Evolutionary conservation across 1,284 basidiomycete species (phyloP).

Genomic region (Malassezia nana): DNA sequence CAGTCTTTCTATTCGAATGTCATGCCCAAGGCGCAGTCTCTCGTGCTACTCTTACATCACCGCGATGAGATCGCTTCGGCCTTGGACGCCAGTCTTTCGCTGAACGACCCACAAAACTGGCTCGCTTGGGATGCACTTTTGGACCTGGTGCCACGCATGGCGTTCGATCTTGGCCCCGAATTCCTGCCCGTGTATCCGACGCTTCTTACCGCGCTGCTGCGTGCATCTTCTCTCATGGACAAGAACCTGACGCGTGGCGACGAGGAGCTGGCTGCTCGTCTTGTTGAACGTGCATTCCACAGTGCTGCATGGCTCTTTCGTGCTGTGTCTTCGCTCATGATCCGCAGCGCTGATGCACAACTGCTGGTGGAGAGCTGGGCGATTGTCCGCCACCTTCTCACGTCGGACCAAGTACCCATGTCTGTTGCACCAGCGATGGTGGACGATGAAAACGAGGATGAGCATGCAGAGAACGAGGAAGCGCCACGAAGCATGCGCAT

Average conservation of each 20-base stretch:
- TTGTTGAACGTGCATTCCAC: conserved; percentile 44
- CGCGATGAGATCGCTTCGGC: conserved; percentile 22
- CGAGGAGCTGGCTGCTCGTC: conserved; percentile 35
- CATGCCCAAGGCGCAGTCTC: conserved; percentile 26
- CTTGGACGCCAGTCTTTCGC: conserved; percentile 20
- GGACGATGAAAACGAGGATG: conserved; percentile 22
- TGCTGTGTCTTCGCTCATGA: conserved; percentile 31
- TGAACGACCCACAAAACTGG: conserved; percentile 19
- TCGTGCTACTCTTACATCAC: conserved; percentile 43
- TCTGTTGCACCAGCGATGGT: background rate
- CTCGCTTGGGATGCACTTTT: conserved; percentile 42
- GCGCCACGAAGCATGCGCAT: background rate
- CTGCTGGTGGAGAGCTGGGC: conserved; percentile 12
- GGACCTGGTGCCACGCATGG: conserved; percentile 45
- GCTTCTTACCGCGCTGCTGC: conserved; percentile 30
- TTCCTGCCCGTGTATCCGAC: conserved; percentile 41
- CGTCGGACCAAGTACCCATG: background rate
- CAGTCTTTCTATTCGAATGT: conserved; percentile 27
- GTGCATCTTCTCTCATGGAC: conserved; percentile 30
- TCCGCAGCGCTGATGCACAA: conserved; percentile 20
- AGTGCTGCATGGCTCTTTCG: conserved; percentile 39
- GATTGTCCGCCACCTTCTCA: conserved; percentile 4
- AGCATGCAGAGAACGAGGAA: conserved; percentile 9
- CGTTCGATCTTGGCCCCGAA: conserved; percentile 39
- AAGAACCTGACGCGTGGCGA: conserved; percentile 37